Conservation (phyloP, 2,329 filamentous ascomycete species). For the Juglanconis juglandina region DNA sequence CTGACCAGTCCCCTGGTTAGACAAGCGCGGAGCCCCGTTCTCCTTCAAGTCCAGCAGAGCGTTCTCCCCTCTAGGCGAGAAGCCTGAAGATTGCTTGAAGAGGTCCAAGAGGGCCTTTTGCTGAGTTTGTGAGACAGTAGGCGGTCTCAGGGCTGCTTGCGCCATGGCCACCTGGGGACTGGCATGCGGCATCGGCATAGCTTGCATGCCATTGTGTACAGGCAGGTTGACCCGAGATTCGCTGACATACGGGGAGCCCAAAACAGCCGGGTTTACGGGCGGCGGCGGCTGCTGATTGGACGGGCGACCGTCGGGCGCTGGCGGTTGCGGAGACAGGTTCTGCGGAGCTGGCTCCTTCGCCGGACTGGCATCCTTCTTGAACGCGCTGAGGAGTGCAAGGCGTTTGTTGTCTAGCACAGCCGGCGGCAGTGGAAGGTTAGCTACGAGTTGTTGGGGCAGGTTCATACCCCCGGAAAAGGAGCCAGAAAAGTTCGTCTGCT, state of each 20-base stretch:
- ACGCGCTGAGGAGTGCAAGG: slow-evolving; percentile 42
- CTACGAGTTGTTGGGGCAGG: slow-evolving; percentile 5
- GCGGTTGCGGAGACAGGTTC: slow-evolving; percentile 12
- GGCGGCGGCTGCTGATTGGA: slow-evolving; percentile 16
- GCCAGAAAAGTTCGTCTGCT: slow-evolving; percentile 4
- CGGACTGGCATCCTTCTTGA: slow-evolving; percentile 32
- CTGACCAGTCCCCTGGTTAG: slow-evolving; percentile 12
- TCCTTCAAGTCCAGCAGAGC: slow-evolving; percentile 8
- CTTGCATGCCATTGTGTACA: not conserved
- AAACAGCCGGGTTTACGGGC: not conserved
- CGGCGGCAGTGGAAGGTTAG: slow-evolving; percentile 18
- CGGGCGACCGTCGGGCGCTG: slow-evolving; percentile 13
- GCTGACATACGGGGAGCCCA: slow-evolving; percentile 21
- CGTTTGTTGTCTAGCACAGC: slow-evolving; percentile 38
- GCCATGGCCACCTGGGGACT: slow-evolving; percentile 4
- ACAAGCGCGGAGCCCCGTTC: slow-evolving; percentile 1
- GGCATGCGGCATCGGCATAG: not conserved
- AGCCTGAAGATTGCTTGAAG: slow-evolving; percentile 44
- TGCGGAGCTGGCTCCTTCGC: slow-evolving; percentile 18
- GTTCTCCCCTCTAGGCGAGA: slow-evolving; percentile 18
- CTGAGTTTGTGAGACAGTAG: slow-evolving; percentile 36
- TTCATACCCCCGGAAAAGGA: slow-evolving; percentile 2
- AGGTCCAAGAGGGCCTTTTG: slow-evolving; percentile 50
- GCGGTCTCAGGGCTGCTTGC: slow-evolving; percentile 7
- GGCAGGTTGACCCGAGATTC: not conserved